Evolutionary conservation across 768 basidiomycete species (phyloP), one percentile per base, ranked within the genome.

Genomic region (Russula griseocarnosa): DNA sequence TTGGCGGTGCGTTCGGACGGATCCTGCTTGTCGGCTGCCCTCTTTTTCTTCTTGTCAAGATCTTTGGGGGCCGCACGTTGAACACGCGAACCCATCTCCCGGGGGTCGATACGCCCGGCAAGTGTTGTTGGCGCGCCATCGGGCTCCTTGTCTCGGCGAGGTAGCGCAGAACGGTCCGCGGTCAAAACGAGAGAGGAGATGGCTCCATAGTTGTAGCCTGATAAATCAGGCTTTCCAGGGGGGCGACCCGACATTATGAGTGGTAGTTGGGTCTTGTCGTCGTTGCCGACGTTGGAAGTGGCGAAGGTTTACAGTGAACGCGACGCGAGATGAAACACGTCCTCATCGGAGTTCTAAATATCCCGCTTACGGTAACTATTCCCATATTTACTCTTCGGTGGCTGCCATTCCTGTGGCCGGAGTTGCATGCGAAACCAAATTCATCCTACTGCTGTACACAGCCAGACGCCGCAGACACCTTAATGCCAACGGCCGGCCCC

Each of bases 101-200:
- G 83, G 10, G 86, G 81, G 79, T 93, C 87, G 62, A 99, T 98
- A 30, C 89, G 84, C 18, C 97, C 97, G 51, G 86, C 88, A 38
- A 98, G 86, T 2, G 94, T 88, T 18, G 95, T 95, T 11, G 95
- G 92, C 9, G 94, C 92, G 66, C 97, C 96, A 79, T 97, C 94
- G 8, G 95, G 95, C 74, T 99, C 96, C 77, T 91, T 91, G 81
- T 95, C 92, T 66, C 94, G 82, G 53, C 93, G 83, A 22, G 91
- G 91, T 56, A 93, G 77, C 2, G 81, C 83, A 57, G 90, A 88
- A 59, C 87, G 81, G 77, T 92, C 89, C 14, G 96, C 92, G n/a
- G 91, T 94, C 71, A 98, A 81, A 51, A 98, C 96, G 50, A 98
- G 83, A 24, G 92, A 94, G 32, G 93, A 93, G 72, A 98, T 95